phyloP scores from a whole-genome alignment of 345 rosid species.

The Cardamine resedifolia region DNA sequence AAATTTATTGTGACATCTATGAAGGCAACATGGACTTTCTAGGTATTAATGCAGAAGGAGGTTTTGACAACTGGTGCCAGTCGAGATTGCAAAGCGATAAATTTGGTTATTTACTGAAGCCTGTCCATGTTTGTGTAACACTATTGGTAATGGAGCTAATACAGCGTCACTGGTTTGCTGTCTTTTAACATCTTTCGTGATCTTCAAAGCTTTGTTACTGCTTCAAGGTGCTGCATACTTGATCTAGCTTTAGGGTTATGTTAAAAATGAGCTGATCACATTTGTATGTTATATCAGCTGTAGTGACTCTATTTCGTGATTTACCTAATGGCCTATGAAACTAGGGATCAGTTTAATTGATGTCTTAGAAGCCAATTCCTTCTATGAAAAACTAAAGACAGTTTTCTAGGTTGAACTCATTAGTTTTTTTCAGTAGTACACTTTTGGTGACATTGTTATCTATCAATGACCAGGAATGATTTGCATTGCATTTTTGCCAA shows the following conservation, averaged over 20 bases:
- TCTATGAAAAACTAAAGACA: conserved; percentile 8
- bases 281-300: conserved; percentile 11
- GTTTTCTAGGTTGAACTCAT: conserved; percentile 5
- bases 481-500: conserved; percentile 6
- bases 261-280: conserved; percentile 2
- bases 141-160: conserved; percentile 52
- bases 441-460: conserved; percentile 13
- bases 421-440: background rate
- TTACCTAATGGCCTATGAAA: conserved; percentile 1
- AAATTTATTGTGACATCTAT: conserved; percentile 62
- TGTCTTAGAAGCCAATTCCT: conserved; percentile 7
- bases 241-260: conserved; percentile 19
- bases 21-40: conserved; percentile 43
- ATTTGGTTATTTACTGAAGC: conserved; percentile 55
- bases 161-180: conserved; percentile 14
- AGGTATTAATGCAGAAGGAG: conserved; percentile 37
- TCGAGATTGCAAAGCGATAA: conserved; percentile 44
- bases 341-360: background rate
- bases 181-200: conserved; percentile 13
- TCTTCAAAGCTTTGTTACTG: conserved; percentile 16
- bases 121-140: conserved; percentile 57
- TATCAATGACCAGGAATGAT: conserved; percentile 13
- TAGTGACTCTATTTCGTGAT: conserved; percentile 11
- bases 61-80: conserved; percentile 43
- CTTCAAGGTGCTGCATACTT: conserved; percentile 22